A percentile compares a stretch with the other conserved stretches of the same genome.
Evolutionary conservation across 164 flowering plant species (phyloP).

Genomic region (Vitis rotundifolia): DNA sequence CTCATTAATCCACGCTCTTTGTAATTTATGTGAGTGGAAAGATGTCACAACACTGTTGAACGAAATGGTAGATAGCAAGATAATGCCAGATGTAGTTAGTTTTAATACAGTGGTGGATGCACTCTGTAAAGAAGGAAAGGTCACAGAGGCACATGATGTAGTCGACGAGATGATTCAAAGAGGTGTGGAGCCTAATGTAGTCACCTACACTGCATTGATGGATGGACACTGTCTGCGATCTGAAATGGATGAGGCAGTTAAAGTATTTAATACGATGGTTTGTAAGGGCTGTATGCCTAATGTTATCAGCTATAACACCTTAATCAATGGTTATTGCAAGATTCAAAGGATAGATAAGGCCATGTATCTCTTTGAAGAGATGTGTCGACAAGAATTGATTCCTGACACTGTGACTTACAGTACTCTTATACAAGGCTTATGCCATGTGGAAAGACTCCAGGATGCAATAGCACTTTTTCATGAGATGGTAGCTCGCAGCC

Average conservation of each 20-base stretch:
- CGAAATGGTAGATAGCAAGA: conserved; percentile 1
- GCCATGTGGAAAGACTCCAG: background rate
- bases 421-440: background rate
- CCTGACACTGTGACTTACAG: background rate
- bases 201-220: conserved; percentile 5
- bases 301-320: conserved; percentile 5
- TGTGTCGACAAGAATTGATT: background rate
- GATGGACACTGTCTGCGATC: conserved; percentile 8
- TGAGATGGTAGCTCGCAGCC: background rate
- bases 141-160: background rate
- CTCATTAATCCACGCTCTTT: background rate
- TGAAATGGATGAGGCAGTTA: conserved; percentile 5
- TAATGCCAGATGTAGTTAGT: conserved; percentile 4
- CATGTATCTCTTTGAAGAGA: background rate
- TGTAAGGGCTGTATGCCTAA: background rate
- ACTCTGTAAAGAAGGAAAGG: conserved; percentile 8
- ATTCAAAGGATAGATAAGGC: conserved; percentile 2
- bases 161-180: conserved; percentile 1
- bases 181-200: background rate
- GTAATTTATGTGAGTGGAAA: conserved; percentile 4
- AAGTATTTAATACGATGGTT: conserved; percentile 6
- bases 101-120: conserved; percentile 1
- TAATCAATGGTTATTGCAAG: conserved; percentile 12
- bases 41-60: background rate
- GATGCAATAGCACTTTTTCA: conserved; percentile 3